Base-by-base conservation (phyloP, 768 basidiomycete species). In the Trametes coccinea region DNA sequence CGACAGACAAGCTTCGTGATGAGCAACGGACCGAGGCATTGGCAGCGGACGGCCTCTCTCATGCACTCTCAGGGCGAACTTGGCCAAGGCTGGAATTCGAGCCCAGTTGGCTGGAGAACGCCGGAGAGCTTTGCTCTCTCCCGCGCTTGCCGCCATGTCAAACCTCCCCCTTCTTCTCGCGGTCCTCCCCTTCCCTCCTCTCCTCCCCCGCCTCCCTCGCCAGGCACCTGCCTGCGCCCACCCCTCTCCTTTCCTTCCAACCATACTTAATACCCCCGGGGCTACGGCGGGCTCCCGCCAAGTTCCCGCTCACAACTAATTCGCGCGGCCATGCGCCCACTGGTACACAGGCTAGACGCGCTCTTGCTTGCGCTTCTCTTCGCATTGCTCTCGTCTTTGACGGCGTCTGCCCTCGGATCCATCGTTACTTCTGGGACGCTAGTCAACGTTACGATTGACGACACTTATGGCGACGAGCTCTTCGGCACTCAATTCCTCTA, bases 391-490 rank as follows among this genome's bases (percentile, higher is more conserved):
- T 39, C 46, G 3, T 33, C 45, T 16, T 37, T 31, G 30, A 27
- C 62, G 16, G 29, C 53, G 31, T 53, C 45, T 40, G 46, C 45
- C 30, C 31, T 44, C 46, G 54, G 53, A 11, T 13, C 30, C 27
- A n/a, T 52, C 44, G 51, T 5, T 17, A 58, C 58, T 17, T 56
- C 60, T 27, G 68, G 67, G 13, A 50, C 62, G 16, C 68, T 75
- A 30, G 67, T 74, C 29, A 80, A 80, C 59, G 65, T 76, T 33
- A 80, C 79, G 4, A 73, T 82, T 40, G 79, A 82, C 72, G 79
- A 80, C 66, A 72, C 72, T 40, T 63, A 66, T 30, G 73, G 74
- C 39, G 73, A 77, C 63, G 59, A 68, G 14, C 17, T 56, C 22
- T 76, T 74, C 41, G 72, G 76, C 30, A 63, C 56, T 16, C 62